Evolutionary conservation across 257 asterid genomes (phyloP).

Genomic region (Verbena officinalis): DNA sequence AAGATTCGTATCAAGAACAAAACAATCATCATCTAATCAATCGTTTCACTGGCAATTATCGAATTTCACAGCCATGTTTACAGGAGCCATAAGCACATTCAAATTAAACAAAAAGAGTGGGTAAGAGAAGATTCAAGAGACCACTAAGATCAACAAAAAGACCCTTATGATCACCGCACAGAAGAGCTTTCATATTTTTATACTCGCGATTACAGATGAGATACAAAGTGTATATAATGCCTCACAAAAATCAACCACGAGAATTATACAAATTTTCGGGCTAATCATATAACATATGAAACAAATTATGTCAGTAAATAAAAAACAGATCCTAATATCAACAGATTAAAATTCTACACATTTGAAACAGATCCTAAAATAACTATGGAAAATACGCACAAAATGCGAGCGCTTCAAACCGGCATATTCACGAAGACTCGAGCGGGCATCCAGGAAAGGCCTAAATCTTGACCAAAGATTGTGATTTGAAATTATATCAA

Average conservation of each 20-base stretch:
- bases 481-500: background rate
- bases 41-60: background rate
- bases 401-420: background rate
- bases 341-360: background rate
- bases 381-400: background rate
- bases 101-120: background rate
- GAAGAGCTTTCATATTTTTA: too few relatives aligned
- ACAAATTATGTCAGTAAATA: background rate
- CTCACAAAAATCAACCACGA: background rate
- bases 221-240: background rate
- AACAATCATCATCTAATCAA: constrained; percentile 5
- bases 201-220: background rate
- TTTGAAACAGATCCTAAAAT: constrained; percentile 3
- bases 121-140: too few relatives aligned
- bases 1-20: constrained; percentile 13
- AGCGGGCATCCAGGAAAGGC: constrained; percentile 10
- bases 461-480: background rate
- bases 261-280: background rate
- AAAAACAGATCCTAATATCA: too few relatives aligned
- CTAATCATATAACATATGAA: background rate
- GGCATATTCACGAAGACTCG: background rate
- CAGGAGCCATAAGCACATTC: background rate
- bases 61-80: background rate
- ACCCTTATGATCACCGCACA: too few relatives aligned
- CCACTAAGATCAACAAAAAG: too few relatives aligned